These are phyloP conservation scores for Laetiporus sulphureus DNA, from an alignment of 1,284 basidiomycete species.

Conservation along the genomic window DNA sequence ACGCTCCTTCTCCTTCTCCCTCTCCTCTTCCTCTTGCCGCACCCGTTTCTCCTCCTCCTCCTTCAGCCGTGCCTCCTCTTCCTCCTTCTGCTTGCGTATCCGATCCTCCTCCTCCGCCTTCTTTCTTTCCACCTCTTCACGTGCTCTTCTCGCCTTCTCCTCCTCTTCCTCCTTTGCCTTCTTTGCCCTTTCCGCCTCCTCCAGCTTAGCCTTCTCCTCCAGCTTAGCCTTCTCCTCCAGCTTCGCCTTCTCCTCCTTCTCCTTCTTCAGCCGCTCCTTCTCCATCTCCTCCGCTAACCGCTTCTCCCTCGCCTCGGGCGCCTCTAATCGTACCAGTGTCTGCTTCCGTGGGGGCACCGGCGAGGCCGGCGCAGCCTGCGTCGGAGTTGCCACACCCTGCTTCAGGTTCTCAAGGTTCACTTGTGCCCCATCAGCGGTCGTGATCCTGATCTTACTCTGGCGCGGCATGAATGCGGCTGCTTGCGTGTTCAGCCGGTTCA, in stretches of 20 bases:
- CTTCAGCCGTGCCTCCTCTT: constrained; percentile 23
- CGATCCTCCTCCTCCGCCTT: constrained; percentile 36
- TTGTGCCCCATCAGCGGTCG: constrained; percentile 52
- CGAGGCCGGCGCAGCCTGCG: constrained; percentile 35
- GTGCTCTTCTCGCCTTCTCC: constrained; percentile 27
- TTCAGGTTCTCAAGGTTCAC: constrained; percentile 48
- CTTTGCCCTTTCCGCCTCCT: constrained; percentile 21
- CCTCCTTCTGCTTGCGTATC: constrained; percentile 27
- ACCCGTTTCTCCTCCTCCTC: constrained; percentile 23
- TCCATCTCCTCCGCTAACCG: constrained; percentile 45
- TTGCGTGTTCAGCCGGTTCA: constrained; percentile 46
- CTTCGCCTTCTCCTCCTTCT: constrained; percentile 22
- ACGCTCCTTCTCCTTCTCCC: constrained; percentile 32
- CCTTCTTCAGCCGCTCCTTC: constrained; percentile 24
- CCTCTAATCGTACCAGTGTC: constrained; percentile 34
- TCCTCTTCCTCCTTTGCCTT: constrained; percentile 29
- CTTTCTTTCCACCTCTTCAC: constrained; percentile 31
- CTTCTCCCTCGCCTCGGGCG: constrained; percentile 41
- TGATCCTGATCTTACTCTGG: constrained; percentile 38
- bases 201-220: constrained; percentile 18
- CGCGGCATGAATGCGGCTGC: constrained; percentile 61
- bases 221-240: constrained; percentile 16
- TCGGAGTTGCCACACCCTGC: constrained; percentile 31
- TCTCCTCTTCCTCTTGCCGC: constrained; percentile 26
- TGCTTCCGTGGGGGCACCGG: constrained; percentile 29